These are phyloP conservation scores for Phytophthora nicotianae DNA, from an alignment of 352 stramenopile species.

Conservation along the genomic window DNA sequence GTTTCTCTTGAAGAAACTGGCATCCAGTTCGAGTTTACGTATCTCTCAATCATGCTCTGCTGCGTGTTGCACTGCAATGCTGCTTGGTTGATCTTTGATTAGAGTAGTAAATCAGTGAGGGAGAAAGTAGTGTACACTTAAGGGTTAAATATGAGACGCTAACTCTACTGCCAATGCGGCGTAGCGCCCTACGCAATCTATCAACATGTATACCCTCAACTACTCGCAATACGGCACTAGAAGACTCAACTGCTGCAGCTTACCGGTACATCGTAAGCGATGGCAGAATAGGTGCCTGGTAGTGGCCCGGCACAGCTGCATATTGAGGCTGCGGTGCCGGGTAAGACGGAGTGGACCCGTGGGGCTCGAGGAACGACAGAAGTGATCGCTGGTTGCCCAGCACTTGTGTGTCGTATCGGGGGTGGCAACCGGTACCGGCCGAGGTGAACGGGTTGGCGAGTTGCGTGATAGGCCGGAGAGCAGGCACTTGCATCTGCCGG, in stretches of 20 bases:
- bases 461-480: constrained; percentile 20
- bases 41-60: not conserved
- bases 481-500: constrained; percentile 18
- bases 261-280: constrained; percentile 44
- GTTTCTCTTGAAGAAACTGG: constrained; percentile 4
- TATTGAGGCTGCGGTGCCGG: constrained; percentile 24
- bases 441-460: constrained; percentile 32
- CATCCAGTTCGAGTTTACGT: not conserved
- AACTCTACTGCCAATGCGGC: constrained; percentile 20
- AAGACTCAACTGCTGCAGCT: constrained; percentile 8
- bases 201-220: constrained; percentile 34
- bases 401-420: constrained; percentile 20
- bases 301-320: constrained; percentile 17
- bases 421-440: constrained; percentile 17
- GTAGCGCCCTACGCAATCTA: constrained; percentile 17
- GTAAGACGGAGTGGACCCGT: constrained; percentile 17
- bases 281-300: constrained; percentile 29
- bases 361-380: constrained; percentile 44
- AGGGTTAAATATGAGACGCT: constrained; percentile 38
- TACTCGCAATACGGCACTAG: constrained; percentile 25
- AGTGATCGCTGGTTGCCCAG: constrained; percentile 41
- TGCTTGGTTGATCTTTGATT: constrained; percentile 7
- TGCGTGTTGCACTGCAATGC: not conserved
- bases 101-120: not conserved
- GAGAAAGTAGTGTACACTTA: constrained; percentile 22